Evolutionary conservation across 129 eudicot species (phyloP), one percentile per base, ranked within the genome.

Genomic region (Kitagawia praeruptora): DNA sequence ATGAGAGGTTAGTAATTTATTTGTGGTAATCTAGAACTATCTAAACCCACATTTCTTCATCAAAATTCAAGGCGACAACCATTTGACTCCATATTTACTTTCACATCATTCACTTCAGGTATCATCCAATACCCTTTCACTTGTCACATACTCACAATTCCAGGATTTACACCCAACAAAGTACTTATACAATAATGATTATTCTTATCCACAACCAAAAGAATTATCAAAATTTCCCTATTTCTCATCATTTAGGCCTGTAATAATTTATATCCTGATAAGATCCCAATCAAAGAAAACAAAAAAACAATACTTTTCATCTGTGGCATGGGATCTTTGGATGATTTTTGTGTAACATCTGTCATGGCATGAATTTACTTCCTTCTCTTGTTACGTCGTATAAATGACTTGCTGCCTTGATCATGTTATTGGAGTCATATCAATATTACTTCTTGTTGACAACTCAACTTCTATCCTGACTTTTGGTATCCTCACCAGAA

Each of bases 401-500:
- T 77, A 56, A 53, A 76, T 44, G 76, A n/a, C 71, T 74, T 63
- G 75, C 37, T 40, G 14, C 48, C 47, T 39, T 77, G 37, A 37
- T 46, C 23, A 46, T 78, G 67, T 71, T 53, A 34, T 31, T 39
- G 13, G 40, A 38, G 54, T 31, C 15, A 10, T 18, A 44, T 25
- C 23, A 21, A 63, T n/a, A 74, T 70, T 74, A 37, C 44, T 19
- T 66, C 38, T 80, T 37, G 7, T 48, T 53, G 81, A 48, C 45
- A 38, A 38, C 63, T 83, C 78, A 75, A 39, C 83, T 81, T 72
- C 83, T 82, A 37, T 85, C 88, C 84, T 76, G 75, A 75, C 74
- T 79, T 75, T 82, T 40, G 18, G 23, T 67, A 21, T 83, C 87
- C 51, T 83, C 82, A 0, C 79, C 66, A 18, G 73, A 56, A 38